Evolutionary conservation across 2,329 filamentous ascomycete species (phyloP).

Genomic region (Magnaporthiopsis incrustans): DNA sequence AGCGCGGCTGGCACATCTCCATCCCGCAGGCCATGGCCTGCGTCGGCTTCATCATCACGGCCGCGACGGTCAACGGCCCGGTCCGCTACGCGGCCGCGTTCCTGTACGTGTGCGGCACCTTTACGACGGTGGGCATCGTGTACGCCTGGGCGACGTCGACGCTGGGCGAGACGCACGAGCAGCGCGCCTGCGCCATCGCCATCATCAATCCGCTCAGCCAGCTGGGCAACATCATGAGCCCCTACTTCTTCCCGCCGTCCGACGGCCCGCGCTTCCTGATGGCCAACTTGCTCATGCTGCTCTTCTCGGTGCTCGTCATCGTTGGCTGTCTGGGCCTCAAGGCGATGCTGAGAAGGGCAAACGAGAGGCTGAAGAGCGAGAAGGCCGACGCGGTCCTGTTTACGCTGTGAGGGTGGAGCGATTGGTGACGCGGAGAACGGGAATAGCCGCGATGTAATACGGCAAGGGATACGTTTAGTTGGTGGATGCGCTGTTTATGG

Average conservation of each 20-base stretch:
- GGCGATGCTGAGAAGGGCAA: conserved; percentile 4
- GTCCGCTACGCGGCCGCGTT: conserved; percentile 30
- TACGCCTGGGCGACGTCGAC: conserved; percentile 26
- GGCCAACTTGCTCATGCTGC: conserved; percentile 5
- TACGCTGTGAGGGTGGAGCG: background rate
- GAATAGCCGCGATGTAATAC: too few species aligned
- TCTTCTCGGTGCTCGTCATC: background rate
- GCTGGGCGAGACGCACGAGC: conserved; percentile 28
- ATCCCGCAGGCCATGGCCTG: conserved; percentile 3
- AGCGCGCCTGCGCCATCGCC: conserved; percentile 26
- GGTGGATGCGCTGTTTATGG: too few species aligned
- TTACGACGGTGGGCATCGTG: conserved; percentile 25
- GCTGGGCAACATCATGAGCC: conserved; percentile 51
- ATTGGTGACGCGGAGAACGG: too few species aligned
- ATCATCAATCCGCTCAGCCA: conserved; percentile 29
- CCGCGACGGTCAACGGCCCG: conserved; percentile 1
- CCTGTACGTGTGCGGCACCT: conserved; percentile 24
- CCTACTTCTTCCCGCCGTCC: conserved; percentile 51
- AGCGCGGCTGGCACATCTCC: conserved; percentile 2
- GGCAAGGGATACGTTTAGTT: too few species aligned
- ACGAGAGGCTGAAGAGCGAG: background rate
- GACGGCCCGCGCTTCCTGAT: conserved; percentile 25
- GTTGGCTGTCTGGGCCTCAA: background rate
- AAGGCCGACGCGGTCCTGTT: background rate
- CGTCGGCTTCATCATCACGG: conserved; percentile 6